A percentile compares a stretch with the other conserved stretches of the same genome.
These are phyloP conservation scores for Spinacia oleracea DNA, from an alignment of 179 eudicot genomes.

Conservation along the genomic window DNA sequence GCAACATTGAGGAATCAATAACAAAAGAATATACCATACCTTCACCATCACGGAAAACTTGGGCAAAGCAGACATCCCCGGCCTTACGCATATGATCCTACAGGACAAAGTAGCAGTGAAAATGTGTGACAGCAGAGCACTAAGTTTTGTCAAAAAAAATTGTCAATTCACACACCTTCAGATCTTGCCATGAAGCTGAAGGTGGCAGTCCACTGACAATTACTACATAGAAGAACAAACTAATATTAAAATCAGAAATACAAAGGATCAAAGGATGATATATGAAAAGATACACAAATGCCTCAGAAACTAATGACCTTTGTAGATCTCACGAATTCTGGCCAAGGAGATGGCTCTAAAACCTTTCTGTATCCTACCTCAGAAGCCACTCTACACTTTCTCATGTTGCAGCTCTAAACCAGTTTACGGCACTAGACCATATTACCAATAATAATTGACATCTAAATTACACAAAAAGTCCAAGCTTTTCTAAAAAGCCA, in stretches of 20 bases:
- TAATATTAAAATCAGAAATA: background rate
- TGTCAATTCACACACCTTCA: constrained; percentile 29
- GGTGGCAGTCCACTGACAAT: constrained; percentile 35
- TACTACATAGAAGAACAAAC: constrained; percentile 25
- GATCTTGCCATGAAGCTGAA: constrained; percentile 42
- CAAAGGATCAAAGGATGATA: background rate
- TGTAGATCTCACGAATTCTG: background rate
- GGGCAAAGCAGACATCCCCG: constrained; percentile 42
- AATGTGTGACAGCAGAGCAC: background rate
- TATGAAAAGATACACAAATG: background rate
- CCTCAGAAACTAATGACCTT: background rate
- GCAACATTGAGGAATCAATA: background rate
- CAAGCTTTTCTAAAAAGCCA: background rate
- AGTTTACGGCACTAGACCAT: background rate
- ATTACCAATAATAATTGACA: background rate
- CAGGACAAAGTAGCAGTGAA: constrained; percentile 5
- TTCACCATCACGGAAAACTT: constrained; percentile 43
- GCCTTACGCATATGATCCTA: constrained; percentile 45
- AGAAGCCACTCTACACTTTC: background rate
- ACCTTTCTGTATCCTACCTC: background rate
- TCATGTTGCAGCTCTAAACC: background rate
- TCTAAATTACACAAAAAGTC: background rate
- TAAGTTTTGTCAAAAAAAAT: background rate
- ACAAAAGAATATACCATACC: constrained; percentile 21
- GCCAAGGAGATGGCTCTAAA: background rate